These are phyloP conservation scores for Carex kokanica DNA, from an alignment of 176 grass and related monocot species.

Conservation along the genomic window DNA sequence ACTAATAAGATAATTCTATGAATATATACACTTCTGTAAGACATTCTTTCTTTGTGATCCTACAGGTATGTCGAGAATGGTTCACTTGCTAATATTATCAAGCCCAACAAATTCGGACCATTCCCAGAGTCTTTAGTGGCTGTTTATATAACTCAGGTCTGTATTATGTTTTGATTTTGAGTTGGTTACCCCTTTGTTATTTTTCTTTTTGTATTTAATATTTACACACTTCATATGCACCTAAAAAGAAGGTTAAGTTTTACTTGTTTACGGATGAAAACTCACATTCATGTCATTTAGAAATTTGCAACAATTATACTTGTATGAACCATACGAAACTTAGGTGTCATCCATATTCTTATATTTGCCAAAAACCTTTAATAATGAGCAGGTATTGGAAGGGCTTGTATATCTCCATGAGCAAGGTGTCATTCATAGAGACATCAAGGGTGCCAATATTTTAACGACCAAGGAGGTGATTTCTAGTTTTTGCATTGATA, in stretches of 20 bases:
- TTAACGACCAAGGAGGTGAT: slow-evolving; percentile 92
- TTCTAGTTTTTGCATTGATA: slow-evolving; percentile 24
- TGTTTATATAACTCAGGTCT: slow-evolving; percentile 95
- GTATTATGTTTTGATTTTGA: slow-evolving; percentile 19
- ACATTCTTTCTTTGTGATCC: background rate
- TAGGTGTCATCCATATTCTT: background rate
- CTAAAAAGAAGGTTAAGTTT: background rate
- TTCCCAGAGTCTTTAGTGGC: slow-evolving; percentile 96
- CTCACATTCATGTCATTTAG: background rate
- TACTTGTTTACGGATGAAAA: background rate
- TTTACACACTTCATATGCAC: background rate
- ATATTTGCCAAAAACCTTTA: background rate
- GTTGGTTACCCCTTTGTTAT: background rate
- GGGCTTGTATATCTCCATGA: slow-evolving; percentile 98
- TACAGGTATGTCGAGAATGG: slow-evolving; percentile 98
- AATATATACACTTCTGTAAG: slow-evolving; percentile 28
- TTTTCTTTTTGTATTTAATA: background rate
- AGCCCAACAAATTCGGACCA: slow-evolving; percentile 99
- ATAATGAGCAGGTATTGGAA: slow-evolving; percentile 70
- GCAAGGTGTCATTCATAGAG: slow-evolving; percentile 99
- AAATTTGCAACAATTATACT: slow-evolving; percentile 6
- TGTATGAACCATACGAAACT: background rate
- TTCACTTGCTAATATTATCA: slow-evolving; percentile 98
- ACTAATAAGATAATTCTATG: background rate
- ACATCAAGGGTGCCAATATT: slow-evolving; percentile 99